Base-by-base conservation (phyloP, 1,284 basidiomycete species). In the Rhodotorula sp. region DNA sequence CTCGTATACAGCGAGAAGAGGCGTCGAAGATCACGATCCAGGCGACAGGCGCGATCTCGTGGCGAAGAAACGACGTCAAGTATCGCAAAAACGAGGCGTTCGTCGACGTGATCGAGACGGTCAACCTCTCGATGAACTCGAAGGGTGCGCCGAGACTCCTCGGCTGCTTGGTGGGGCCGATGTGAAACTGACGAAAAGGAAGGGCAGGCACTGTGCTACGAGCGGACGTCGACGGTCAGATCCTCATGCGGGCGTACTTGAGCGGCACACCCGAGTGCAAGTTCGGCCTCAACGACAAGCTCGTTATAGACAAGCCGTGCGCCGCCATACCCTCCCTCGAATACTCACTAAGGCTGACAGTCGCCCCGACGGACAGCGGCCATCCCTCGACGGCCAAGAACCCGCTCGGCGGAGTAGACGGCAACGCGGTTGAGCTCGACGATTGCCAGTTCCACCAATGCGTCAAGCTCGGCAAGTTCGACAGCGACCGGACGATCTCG, bases 401-500 rank as follows among this genome's bases (percentile, higher is more conserved):
- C 29, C 68, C 56, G 44, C 59, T 53, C 30, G 75, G 76, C 13
- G 66, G 58, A 20, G 60, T 75, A 49, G 74, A 77, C 34, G 58
- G 71, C 54, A 66, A 59, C 75, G 91, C 91, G 1, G 94, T 97
- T 49, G 93, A 98, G 80, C 84, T 99, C 54, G 95, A 97, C 79
- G 95, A 99, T 79, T 98, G 95, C 80, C 91, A 92, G 72, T 99
- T 99, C 84, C 96, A 99, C 78, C 96, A 99, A 81, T 99, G 96
- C 81, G 96, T 99, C 52, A 88, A 92, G 68, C 83, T 99, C 52
- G 89, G 90, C 75, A 94, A 94, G 81, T 98, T 97, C 80, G 94
- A 98, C 79, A 88, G 90, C 22, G 90, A 89, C 72, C 85, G 95
- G 53, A 92, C 90, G 6, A 98, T 99, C 82, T 92, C 89, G 77